Conservation (phyloP, 208 protist genomes). For the Phytomonas sp. region DNA sequence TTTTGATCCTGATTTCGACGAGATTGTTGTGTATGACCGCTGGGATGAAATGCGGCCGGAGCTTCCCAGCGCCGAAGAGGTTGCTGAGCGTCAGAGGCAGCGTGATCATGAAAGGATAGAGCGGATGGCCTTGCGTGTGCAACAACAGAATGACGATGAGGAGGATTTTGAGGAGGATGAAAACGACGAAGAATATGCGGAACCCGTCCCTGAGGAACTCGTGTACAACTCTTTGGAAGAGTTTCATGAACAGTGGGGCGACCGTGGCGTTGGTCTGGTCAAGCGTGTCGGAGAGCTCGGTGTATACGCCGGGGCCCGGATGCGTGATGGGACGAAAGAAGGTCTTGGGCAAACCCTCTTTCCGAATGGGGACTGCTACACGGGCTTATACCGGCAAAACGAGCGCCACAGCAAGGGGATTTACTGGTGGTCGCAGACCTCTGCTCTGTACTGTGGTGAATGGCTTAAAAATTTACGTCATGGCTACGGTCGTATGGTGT, state of each 20-base stretch:
- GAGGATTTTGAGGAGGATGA: slow-evolving; percentile 63
- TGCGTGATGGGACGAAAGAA: slow-evolving; percentile 75
- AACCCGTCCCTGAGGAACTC: slow-evolving; percentile 74
- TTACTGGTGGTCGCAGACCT: slow-evolving; percentile 66
- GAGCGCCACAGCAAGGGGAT: slow-evolving; percentile 61
- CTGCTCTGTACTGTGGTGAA: slow-evolving; percentile 59
- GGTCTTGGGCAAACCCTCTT: slow-evolving; percentile 82
- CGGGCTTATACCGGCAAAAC: slow-evolving; percentile 77
- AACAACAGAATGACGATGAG: slow-evolving; percentile 13
- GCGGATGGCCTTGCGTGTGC: slow-evolving; percentile 34
- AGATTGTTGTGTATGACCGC: slow-evolving; percentile 69
- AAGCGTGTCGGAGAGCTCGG: slow-evolving; percentile 88
- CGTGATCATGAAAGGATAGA: slow-evolving; percentile 57
- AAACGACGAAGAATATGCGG: slow-evolving; percentile 67
- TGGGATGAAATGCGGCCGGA: slow-evolving; percentile 85
- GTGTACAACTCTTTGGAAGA: slow-evolving; percentile 76
- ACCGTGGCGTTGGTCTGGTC: slow-evolving; percentile 57
- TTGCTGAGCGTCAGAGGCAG: slow-evolving; percentile 62
- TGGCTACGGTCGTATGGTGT: slow-evolving; percentile 77
- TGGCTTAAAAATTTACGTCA: slow-evolving; percentile 65
- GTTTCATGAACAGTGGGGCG: slow-evolving; percentile 81
- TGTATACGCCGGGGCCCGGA: slow-evolving; percentile 61
- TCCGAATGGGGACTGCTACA: slow-evolving; percentile 80
- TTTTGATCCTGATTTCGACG: slow-evolving; percentile 54
- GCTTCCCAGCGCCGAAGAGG: slow-evolving; percentile 56